Conservation (phyloP, 2,329 filamentous ascomycete genomes). For the Penicillium sp. region DNA sequence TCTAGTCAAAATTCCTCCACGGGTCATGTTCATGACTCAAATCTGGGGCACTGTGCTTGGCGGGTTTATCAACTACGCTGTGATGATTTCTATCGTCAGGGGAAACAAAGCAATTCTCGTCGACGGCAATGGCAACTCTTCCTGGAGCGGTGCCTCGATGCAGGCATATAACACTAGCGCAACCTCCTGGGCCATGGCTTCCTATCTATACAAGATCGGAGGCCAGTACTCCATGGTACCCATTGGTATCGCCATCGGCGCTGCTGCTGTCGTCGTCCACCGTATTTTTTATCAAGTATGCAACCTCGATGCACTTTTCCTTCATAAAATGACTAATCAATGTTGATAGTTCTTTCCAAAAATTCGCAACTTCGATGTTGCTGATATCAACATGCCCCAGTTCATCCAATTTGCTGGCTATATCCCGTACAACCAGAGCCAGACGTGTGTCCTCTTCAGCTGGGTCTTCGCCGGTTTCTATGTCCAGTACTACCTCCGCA, state of each 20-base stretch:
- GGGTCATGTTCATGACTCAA: constrained; percentile 57
- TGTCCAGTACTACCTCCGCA: constrained; percentile 53
- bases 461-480: constrained; percentile 47
- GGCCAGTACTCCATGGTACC: constrained; percentile 45
- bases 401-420: constrained; percentile 56
- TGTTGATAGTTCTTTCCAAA: constrained; percentile 47
- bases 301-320: background rate
- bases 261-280: constrained; percentile 14
- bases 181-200: constrained; percentile 49
- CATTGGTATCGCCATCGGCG: constrained; percentile 50
- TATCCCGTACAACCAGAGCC: constrained; percentile 55
- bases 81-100: constrained; percentile 56
- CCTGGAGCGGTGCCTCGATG: constrained; percentile 54
- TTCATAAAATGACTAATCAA: background rate
- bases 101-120: constrained; percentile 50
- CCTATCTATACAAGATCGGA: constrained; percentile 52
- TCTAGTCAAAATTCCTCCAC: constrained; percentile 51
- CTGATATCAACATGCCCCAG: constrained; percentile 54
- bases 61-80: constrained; percentile 54
- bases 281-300: constrained; percentile 13
- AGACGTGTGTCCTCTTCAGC: constrained; percentile 56
- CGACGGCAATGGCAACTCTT: constrained; percentile 45
- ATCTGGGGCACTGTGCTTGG: constrained; percentile 57
- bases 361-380: constrained; percentile 42
- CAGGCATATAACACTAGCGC: constrained; percentile 44